phyloP scores from a whole-genome alignment of 352 stramenopile species.

The Stephanocyclus meneghinianus region DNA sequence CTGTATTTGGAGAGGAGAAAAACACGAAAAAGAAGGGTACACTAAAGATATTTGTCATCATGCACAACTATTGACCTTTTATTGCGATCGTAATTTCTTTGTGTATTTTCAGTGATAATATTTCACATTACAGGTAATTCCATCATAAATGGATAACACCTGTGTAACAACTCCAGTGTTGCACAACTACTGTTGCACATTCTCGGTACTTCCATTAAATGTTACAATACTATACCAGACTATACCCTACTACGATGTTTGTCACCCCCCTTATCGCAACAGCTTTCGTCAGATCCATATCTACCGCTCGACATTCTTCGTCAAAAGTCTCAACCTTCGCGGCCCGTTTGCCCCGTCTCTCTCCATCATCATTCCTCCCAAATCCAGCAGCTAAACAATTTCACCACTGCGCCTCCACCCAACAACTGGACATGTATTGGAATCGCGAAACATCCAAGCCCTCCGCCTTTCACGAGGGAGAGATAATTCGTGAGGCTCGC shows the following conservation, averaged over 20 bases:
- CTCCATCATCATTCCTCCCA: background rate
- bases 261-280: background rate
- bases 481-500: slow-evolving; percentile 32
- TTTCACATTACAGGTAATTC: no score
- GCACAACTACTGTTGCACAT: no score
- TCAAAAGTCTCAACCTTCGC: slow-evolving; percentile 9
- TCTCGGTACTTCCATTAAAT: background rate
- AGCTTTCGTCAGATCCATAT: background rate
- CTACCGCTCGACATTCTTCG: background rate
- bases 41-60: no score
- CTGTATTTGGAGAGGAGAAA: no score
- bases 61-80: no score
- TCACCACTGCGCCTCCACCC: background rate
- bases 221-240: background rate
- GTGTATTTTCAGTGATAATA: no score
- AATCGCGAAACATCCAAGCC: slow-evolving; percentile 44
- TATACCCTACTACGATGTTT: background rate
- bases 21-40: no score
- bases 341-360: background rate
- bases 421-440: slow-evolving; percentile 31
- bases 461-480: background rate
- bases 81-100: no score
- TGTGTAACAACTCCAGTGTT: no score
- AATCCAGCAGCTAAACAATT: background rate
- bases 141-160: no score